Evolutionary conservation across 257 asterid species (phyloP).

Genomic region (Phtheirospermum japonicum): DNA sequence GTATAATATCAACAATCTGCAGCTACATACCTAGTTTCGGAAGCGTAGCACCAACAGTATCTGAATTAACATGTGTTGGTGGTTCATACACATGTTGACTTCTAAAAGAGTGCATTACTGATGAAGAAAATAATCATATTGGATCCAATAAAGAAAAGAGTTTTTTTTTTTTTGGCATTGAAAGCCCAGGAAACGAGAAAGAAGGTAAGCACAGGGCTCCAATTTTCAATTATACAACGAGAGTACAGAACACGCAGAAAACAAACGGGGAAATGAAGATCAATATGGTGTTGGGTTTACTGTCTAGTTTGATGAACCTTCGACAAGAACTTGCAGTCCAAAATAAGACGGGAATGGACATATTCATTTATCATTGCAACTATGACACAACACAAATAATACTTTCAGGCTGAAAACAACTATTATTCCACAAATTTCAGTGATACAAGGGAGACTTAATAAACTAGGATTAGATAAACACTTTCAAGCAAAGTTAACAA

Average conservation of each 20-base stretch:
- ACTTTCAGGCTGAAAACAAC: background rate
- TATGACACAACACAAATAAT: background rate
- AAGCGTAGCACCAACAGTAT: too few species aligned
- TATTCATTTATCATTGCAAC: background rate
- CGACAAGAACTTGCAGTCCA: background rate
- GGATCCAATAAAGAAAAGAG: slow-evolving; percentile 93
- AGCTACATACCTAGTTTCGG: slow-evolving; percentile 71
- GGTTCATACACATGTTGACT: too few species aligned
- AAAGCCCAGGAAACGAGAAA: too few species aligned
- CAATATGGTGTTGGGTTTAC: background rate
- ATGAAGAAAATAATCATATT: too few species aligned
- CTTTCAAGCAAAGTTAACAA: background rate
- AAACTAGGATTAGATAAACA: too few species aligned
- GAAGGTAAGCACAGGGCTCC: too few species aligned
- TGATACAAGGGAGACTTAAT: background rate
- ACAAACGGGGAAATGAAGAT: too few species aligned
- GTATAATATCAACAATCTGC: slow-evolving; percentile 5
- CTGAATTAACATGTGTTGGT: slow-evolving; percentile 61
- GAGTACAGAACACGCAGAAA: too few species aligned
- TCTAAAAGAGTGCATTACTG: slow-evolving; percentile 69
- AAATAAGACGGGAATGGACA: background rate
- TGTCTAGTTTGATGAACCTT: background rate
- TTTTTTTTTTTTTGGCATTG: too few species aligned
- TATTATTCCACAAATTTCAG: background rate
- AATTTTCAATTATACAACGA: too few species aligned